Base-by-base conservation (phyloP, 1,139 yeast species). In the Oligophagozyma castellii region DNA sequence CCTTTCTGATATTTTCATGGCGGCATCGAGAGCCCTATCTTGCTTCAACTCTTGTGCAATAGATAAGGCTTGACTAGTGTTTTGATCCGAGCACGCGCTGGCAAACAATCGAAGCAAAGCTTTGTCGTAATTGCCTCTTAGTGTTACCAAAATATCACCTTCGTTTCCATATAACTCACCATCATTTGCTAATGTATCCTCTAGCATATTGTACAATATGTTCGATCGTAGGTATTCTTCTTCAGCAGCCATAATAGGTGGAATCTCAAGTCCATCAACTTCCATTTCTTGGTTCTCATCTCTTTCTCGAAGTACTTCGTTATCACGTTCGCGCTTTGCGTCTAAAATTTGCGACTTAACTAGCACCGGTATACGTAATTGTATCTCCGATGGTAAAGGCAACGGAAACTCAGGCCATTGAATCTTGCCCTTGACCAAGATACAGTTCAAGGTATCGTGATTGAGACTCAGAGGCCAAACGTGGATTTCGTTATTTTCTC, bases 381-480 rank as follows among this genome's bases (percentile, higher is more conserved):
- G 78, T 38, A 86, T 53, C 46, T 81, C 94, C 12, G 84, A 66
- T 1, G 94, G 89, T 34, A 83, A 63, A 0, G 95, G 81, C 35
- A 89, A 56, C 7, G 96, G 96, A 46, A 84, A 61, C 19, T 56
- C 51, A 3, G 74, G 74, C 48, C 63, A 63, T 16, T 46, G 43
- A 33, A 59, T 59, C 27, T 59, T 59, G 15, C 80, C 81, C 51
- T 80, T 79, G 37, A 83, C 65, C 14, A 81, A 64, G 34, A 81
- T 67, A 54, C 93, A 80, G 39, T 70, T 70, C 42, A 84, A 65
- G 35, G 72, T 70, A 39, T 77, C 78, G 25, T 42, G 44, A 35
- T 67, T 64, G 26, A 84, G 60, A 2, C 95, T 95, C 29, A 89
- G 61, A 8, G 96, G 96, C 95, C 96, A 84, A 40, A 80, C 76